A percentile compares a stretch with the other conserved stretches of the same genome.
Conservation (phyloP, 495 filamentous ascomycete genomes). For the Pseudomonodictys pantanalensis region DNA sequence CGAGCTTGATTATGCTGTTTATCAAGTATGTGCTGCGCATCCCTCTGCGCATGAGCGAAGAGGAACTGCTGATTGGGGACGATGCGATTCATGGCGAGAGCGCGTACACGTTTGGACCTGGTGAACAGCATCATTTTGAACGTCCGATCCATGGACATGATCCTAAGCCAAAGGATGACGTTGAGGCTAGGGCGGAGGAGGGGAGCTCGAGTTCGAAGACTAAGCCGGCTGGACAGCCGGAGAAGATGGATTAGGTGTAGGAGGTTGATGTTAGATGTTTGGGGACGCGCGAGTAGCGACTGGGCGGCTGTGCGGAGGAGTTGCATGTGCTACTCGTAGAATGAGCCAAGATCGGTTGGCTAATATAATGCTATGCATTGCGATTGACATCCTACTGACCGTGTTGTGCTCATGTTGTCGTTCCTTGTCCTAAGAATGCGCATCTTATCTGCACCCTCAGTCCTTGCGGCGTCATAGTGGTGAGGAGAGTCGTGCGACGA, state of each 20-base stretch:
- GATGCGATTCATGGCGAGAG: conserved; percentile 54
- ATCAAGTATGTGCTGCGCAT: conserved; percentile 56
- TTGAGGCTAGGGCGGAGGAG: not conserved
- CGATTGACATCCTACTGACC: too few relatives aligned
- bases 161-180: not conserved
- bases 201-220: conserved; percentile 1
- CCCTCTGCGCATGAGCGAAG: conserved; percentile 50
- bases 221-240: not conserved
- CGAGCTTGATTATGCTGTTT: conserved; percentile 51
- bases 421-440: too few relatives aligned
- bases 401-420: too few relatives aligned
- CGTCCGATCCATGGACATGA: not conserved
- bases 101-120: conserved; percentile 42
- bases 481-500: too few relatives aligned
- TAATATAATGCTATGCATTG: too few relatives aligned
- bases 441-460: too few relatives aligned
- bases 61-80: conserved; percentile 49
- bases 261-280: not conserved
- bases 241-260: not conserved
- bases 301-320: too few relatives aligned
- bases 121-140: not conserved
- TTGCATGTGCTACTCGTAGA: too few relatives aligned
- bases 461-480: too few relatives aligned
- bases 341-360: too few relatives aligned
- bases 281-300: too few relatives aligned